Evolutionary conservation across 768 basidiomycete genomes (phyloP).

Genomic region (Mycena sanguinolenta): DNA sequence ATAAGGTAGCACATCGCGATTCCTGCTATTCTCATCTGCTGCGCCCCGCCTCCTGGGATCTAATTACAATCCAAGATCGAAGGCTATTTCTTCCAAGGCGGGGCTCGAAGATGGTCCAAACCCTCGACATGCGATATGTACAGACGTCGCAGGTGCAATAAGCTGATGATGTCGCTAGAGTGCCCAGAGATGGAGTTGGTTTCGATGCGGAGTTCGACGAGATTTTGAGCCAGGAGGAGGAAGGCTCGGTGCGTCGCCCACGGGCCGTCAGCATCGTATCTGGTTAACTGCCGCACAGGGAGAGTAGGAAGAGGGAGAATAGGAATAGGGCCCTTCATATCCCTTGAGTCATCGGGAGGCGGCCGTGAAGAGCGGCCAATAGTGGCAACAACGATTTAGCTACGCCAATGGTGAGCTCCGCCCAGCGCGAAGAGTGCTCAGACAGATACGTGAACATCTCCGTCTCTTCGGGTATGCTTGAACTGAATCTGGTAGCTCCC

Average conservation of each 20-base stretch:
- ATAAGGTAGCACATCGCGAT: neutral
- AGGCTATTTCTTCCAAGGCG: conserved; percentile 1
- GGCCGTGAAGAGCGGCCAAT: neutral
- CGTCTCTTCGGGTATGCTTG: too few species aligned
- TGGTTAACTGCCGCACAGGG: conserved; percentile 10
- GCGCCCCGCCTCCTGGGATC: neutral
- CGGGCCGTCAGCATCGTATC: conserved; percentile 1
- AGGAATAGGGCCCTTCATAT: too few species aligned
- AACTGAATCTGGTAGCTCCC: neutral
- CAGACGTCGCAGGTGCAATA: conserved; percentile 7
- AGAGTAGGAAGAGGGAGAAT: neutral
- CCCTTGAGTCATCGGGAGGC: neutral
- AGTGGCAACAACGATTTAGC: neutral
- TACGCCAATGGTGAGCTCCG: conserved; percentile 1
- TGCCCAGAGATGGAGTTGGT: neutral
- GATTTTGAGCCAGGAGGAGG: neutral
- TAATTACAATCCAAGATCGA: neutral
- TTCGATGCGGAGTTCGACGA: conserved; percentile 10
- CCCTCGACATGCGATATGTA: neutral
- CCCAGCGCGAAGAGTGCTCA: conserved; percentile 3
- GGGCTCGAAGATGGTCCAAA: neutral
- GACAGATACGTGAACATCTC: neutral
- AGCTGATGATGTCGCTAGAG: neutral
- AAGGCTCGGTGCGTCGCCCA: conserved; percentile 6
- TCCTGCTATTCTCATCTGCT: neutral